Base-by-base conservation (phyloP, 2,329 filamentous ascomycete species). In the Xylariaceae sp. region DNA sequence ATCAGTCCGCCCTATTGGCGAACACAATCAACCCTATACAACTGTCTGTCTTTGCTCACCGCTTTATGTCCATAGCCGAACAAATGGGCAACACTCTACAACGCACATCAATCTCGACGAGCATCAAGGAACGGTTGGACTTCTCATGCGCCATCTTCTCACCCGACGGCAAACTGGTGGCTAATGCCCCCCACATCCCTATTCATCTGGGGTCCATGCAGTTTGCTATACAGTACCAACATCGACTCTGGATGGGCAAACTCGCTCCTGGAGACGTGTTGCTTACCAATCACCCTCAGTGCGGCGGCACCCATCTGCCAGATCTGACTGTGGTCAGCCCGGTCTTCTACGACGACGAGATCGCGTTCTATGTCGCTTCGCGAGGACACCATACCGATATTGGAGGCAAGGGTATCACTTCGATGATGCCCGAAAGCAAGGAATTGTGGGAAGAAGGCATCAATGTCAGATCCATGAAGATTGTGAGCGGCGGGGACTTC, bases 61-160 rank as follows among this genome's bases (percentile, higher is more conserved):
- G 83, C 3, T 89, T 89, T 59, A 88, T 89, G 83, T 77, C 79
- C 3, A 85, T 89, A 41, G 84, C 84, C 0, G 84, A 89, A 56
- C 83, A 89, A 50, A 89, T 89, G 83, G 83, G 84, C 0, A 69
- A 80, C 32, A 80, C 81, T 3, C 58, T 90, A n/a, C 81, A 88
- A 50, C 87, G 87, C 60, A 87, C 82, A 0, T 79, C 77, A 44
- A 79, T 89, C 11, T 81, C 75, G 36, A 85, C 80, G 0, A 89
- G 88, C 46, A 82, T 89, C 55, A 83, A 90, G 49, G 85, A 90
- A 52, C 72, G 42, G 17, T 67, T 90, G 1, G 84, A 90, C 51
- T 90, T 88, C 51, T 86, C 80, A 1, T 90, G 84, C 44, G 84
- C 84, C 2, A 64, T 90, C 0, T 90, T 90, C 50, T 81, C 83